These are phyloP conservation scores for Naganishia onofrii DNA, from an alignment of 768 basidiomycete species.

Conservation along the genomic window DNA sequence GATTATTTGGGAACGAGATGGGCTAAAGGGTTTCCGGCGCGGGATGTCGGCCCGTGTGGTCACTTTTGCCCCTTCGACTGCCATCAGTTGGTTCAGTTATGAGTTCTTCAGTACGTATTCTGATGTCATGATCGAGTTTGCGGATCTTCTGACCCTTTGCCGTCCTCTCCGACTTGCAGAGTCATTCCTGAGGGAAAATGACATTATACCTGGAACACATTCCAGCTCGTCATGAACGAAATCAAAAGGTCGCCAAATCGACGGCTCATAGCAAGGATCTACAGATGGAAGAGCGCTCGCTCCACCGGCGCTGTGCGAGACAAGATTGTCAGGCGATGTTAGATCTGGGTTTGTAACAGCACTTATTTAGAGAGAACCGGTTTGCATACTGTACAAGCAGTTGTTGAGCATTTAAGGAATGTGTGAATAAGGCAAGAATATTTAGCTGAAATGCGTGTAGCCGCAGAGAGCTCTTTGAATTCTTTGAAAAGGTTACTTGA, in stretches of 20 bases:
- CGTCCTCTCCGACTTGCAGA: neutral
- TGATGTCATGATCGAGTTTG: too few relatives aligned
- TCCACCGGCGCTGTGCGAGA: neutral
- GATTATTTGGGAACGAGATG: conserved; percentile 83
- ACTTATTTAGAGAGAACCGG: neutral
- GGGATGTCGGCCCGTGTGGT: conserved; percentile 87
- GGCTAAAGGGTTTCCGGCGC: conserved; percentile 76
- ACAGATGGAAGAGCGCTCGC: neutral
- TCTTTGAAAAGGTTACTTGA: neutral
- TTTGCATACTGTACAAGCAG: neutral
- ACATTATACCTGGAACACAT: conserved; percentile 8
- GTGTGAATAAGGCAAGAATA: neutral
- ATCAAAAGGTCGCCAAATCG: conserved; percentile 6
- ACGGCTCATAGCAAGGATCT: neutral
- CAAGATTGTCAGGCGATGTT: neutral
- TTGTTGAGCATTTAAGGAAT: conserved; percentile 4
- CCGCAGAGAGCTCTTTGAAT: too few relatives aligned
- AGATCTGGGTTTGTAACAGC: neutral
- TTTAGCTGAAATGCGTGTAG: neutral
- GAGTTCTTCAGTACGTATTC: conserved; percentile 89
- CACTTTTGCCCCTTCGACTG: conserved; percentile 95
- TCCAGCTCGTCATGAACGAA: neutral
- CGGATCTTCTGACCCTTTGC: neutral
- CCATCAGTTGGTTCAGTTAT: conserved; percentile 94
- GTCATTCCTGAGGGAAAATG: conserved; percentile 17